These are phyloP conservation scores for Vigna trinervia DNA, from an alignment of 306 rosid species.

Conservation along the genomic window DNA sequence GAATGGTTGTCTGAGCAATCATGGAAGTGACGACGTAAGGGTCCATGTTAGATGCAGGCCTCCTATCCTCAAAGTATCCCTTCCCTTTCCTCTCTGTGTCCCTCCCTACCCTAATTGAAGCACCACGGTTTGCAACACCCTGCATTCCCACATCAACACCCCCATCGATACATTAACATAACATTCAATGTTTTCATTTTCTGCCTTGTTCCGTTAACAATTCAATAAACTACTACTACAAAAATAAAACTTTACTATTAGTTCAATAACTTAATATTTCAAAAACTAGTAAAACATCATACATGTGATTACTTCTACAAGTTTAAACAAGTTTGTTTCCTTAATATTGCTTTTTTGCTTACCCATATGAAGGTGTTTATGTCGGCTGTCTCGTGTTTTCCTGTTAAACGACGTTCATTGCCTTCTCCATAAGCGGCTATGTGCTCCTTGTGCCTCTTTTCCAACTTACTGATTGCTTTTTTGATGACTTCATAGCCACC, in stretches of 20 bases:
- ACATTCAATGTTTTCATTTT: background rate
- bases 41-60: conserved; percentile 98
- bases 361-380: conserved; percentile 86
- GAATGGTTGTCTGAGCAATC: conserved; percentile 90
- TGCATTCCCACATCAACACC: conserved; percentile 35
- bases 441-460: conserved; percentile 82
- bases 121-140: conserved; percentile 98
- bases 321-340: background rate
- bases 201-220: background rate
- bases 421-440: conserved; percentile 95
- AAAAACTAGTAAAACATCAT: background rate
- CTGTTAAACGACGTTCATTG: conserved; percentile 91
- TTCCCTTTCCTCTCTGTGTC: conserved; percentile 92
- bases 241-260: background rate
- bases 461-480: conserved; percentile 73
- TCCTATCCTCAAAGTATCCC: conserved; percentile 92
- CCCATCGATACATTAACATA: background rate
- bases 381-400: conserved; percentile 81
- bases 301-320: background rate
- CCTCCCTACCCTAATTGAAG: conserved; percentile 87
- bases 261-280: background rate
- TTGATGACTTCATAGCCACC: conserved; percentile 87
- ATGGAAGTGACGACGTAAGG: conserved; percentile 89
- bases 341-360: conserved; percentile 27
- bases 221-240: background rate